Evolutionary conservation across 768 basidiomycete species (phyloP), one percentile per base, ranked within the genome.

Genomic region (Russula emetica): DNA sequence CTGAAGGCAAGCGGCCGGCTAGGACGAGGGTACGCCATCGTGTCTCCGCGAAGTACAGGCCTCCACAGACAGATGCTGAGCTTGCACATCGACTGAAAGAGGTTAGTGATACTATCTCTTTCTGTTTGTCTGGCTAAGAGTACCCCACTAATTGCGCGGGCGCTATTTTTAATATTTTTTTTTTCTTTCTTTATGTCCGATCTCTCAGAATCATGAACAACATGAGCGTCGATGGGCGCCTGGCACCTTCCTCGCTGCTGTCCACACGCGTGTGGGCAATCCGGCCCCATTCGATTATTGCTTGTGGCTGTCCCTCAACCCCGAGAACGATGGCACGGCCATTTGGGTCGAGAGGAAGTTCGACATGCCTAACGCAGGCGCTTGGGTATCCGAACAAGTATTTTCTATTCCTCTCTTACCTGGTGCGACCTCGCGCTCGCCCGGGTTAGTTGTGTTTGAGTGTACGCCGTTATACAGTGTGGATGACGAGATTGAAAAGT

Each of bases 331-430:
- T 69, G 83, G 82, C 22, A 91, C 89, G 9, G 88, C 88, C 3
- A 89, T 90, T 44, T 92, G 90, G 90, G 69, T 91, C 47, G 85
- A 90, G 69, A 79, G 79, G 67, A 92, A 92, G 73, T 90, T 92
- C 64, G 79, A 85, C 66, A 79, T 90, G 14, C 86, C 86, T 0
- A 72, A 76, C 7, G 86, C 86, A 3, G 88, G 88, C 2, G 64
- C 74, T 44, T 90, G 88, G 88, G 74, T 75, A 6, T 78, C 79
- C 18, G 86, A 86, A 63, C 72, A 72, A 7, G 74, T 86, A 5
- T 88, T 88, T 71, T 80, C 84, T 18, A 85, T 90, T 54, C 85
- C 86, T 0, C 68, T 83, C 16, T 69, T 74, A 8, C 69, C 72
- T 16, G 63, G 66, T 30, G 67, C 70, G 16, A 58, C 60, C 11